Evolutionary conservation across 2,329 filamentous ascomycete genomes (phyloP), one percentile per base, ranked within the genome.

Genomic region (Diatrype stigma): DNA sequence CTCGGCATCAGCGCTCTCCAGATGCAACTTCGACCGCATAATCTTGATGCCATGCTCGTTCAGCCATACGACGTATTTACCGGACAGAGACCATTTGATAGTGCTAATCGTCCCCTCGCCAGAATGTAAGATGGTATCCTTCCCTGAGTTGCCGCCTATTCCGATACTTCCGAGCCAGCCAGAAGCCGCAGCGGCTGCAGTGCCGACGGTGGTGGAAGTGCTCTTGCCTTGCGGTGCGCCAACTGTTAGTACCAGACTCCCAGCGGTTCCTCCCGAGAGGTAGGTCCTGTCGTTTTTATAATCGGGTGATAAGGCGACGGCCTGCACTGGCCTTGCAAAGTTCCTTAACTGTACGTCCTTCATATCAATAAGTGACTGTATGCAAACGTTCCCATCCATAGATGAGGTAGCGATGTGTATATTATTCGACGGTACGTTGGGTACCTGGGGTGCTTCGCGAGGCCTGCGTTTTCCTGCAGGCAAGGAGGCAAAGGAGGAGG

Each of bases 41-140:
- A 99, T 94, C 68, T 96, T 96, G 66, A 97, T 95, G 3, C 94
- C 94, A 63, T 95, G 87, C 69, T 99, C 94, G 63, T 97, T 99
- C 38, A 96, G 80, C 94, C 94, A 99, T 0, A 86, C 89, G 1
- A 96, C 88, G 63, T 92, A 97, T 70, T 88, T 94, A 1, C 94
- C 93, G 0, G 90, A 93, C 38, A 93, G 68, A 0, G 93, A 97
- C 91, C 93, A 99, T 68, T 95, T 93, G 64, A 99, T 94, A 3
- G 86, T 88, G 66, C 84, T 93, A 56, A 99, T 94, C 2, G 85
- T 83, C 3, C 94, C 94, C 72, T 99, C 95, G 2, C 94, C 94
- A 7, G 89, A 90, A 65, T 99, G 94, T 45, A 97, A 70, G 3
- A 96, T 76, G 0, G 84, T 90, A 65, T 99, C 94, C 64, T 87